Evolutionary conservation across 306 rosid genomes (phyloP), one percentile per base, ranked within the genome.

Genomic region (Ormosia emarginata): DNA sequence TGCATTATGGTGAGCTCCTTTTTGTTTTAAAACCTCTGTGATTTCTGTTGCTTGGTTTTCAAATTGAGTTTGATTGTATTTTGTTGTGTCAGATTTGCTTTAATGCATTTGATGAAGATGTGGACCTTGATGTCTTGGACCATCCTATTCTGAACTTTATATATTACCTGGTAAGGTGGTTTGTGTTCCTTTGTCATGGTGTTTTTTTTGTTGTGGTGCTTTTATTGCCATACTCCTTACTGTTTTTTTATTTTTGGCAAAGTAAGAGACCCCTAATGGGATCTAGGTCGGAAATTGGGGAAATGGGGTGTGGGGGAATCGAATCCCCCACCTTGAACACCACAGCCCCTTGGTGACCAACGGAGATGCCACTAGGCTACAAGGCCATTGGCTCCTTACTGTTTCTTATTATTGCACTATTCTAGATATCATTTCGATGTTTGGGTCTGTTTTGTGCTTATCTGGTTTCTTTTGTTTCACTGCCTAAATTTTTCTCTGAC

Each of bases 101-200:
- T 46, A 86, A 91, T 81, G 98, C 97, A 72, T 89, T 95, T 49
- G 93, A 95, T 88, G 46, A 89, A 75, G 88, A 88, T 57, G 99
- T 96, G 1, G 32, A 95, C 88, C 98, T 95, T 49, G 94, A 95
- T 81, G 92, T 95, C 73, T 74, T 93, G 92, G 87, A 86, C 86
- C 99, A 93, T 86, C 98, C 99, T n/a, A 59, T 93, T 85, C 98
- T 93, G 52, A 95, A 95, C 85, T 90, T 95, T 2, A 82, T 93
- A 78, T 95, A 93, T 82, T 95, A 92, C 82, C 79, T 93, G 90
- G 98, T 94, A 89, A 89, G 91, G 77, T 80, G 40, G 17, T 37
- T 81, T 77, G 59, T 64, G 52, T 14, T 79, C 67, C 68, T 81
- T 34, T 53, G 8, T 41, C 32, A 5, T 33, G 29, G 52, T 41